Evolutionary conservation across 371 early-diverging fungal genomes (phyloP), one percentile per base, ranked within the genome.

Genomic region (Phascolomyces articulosus): DNA sequence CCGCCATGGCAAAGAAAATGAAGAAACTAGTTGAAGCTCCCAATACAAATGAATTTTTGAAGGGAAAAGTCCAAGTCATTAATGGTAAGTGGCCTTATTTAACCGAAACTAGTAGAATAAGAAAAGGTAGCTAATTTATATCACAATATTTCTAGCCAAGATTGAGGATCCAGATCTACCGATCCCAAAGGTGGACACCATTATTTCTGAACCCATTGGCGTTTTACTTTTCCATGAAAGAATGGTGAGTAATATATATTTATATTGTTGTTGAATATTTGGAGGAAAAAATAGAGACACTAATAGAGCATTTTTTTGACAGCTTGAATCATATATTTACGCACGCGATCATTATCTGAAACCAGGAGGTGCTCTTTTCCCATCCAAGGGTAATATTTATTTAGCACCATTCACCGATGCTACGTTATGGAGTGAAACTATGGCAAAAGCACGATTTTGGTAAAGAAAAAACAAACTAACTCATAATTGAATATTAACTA

Each of bases 201-300:
- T 98, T 31, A 90, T 98, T 58, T 95, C 95, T 40, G 99, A 98
- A 73, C 98, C 98, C 15, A 98, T 98, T 68, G 96, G 95, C 55
- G 98, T 98, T 15, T 77, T 98, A 40, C 85, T 97, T 40, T 94
- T 98, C 40, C 97, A 98, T 65, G 98, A 96, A 79, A 87, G 94
- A 64, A 95, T 95, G 95, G 85, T 92, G 75, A 48, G 66, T 56
- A 47, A 23, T 34, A 11, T 34, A 11, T 34, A 34, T 34, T 0
- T 2, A 11, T 34, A 11, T 34, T 6, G 6, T 6, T 44, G 6
- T n/a, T 1, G 8, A 4, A 44, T 1, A 44, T 13, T 8, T 13
- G 44, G n/a, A 44, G 8, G 16, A 4, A 44, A 4, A 44, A 38
- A 40, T 29, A 1, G 13, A 23, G 65, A 53, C 13, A 28, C 44